Percentiles rank a stretch among this genome's conserved stretches.
phyloP scores from a whole-genome alignment of 768 basidiomycete genomes.

The Boletales sp. region DNA sequence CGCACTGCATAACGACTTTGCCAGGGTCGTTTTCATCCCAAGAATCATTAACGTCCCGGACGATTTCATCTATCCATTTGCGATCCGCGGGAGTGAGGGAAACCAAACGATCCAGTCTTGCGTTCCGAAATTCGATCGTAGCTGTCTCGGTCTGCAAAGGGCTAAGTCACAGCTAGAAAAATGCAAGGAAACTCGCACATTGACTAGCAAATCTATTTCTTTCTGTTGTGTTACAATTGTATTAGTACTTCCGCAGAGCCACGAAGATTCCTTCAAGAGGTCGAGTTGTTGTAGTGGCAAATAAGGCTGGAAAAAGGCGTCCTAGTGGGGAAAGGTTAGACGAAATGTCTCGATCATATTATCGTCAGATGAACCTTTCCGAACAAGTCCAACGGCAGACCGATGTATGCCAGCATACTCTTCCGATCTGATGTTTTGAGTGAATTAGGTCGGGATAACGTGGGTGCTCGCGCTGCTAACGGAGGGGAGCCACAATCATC shows the following conservation, averaged over 20 bases:
- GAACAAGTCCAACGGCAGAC: constrained; percentile 91
- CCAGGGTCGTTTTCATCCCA: constrained; percentile 68
- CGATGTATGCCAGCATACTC: constrained; percentile 89
- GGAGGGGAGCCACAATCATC: constrained; percentile 91
- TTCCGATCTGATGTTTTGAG: constrained; percentile 85
- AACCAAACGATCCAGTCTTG: constrained; percentile 71
- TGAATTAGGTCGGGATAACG: constrained; percentile 70
- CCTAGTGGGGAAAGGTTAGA: constrained; percentile 39
- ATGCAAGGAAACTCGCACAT: constrained; percentile 42
- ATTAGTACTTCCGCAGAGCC: constrained; percentile 95
- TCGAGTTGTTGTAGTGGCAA: constrained; percentile 94
- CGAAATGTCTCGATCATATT: not conserved
- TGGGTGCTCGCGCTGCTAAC: constrained; percentile 57
- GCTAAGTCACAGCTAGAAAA: constrained; percentile 1
- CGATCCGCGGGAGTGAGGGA: constrained; percentile 88
- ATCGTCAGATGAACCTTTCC: constrained; percentile 57
- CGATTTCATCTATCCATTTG: constrained; percentile 97
- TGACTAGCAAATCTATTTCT: constrained; percentile 87
- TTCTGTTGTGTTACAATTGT: constrained; percentile 91
- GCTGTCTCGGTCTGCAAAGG: constrained; percentile 77
- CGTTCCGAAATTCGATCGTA: constrained; percentile 81
- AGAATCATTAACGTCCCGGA: constrained; percentile 78
- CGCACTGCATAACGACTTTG: constrained; percentile 63
- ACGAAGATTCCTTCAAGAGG: constrained; percentile 73
- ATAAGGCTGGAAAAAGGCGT: constrained; percentile 97